These are phyloP conservation scores for Mycena alexandri DNA, from an alignment of 768 basidiomycete species.

Conservation along the genomic window DNA sequence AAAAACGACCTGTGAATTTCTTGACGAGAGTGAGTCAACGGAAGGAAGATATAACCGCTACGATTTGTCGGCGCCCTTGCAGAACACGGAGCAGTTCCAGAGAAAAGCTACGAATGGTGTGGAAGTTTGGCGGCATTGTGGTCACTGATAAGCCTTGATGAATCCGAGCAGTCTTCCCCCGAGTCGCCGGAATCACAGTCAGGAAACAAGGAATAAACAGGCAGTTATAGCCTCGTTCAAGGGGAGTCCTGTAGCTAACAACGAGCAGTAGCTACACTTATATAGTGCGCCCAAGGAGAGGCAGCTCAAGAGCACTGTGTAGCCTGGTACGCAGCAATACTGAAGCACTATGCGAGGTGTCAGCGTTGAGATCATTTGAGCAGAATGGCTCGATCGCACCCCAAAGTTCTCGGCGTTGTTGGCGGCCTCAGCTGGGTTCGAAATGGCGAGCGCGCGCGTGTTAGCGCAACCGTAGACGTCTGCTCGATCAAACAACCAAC, in stretches of 20 bases:
- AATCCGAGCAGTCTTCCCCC: not conserved
- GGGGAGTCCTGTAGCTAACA: not conserved
- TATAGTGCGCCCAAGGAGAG: not conserved
- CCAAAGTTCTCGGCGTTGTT: not conserved
- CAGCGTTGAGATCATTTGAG: conserved; percentile 1
- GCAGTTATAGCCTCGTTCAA: not conserved
- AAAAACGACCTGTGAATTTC: not conserved
- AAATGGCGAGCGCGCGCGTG: not conserved
- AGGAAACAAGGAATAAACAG: not conserved
- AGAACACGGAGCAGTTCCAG: not conserved
- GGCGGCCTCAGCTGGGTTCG: not conserved
- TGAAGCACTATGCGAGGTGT: conserved; percentile 1
- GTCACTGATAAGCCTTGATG: not conserved
- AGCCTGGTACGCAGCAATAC: conserved; percentile 1
- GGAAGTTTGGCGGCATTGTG: not conserved
- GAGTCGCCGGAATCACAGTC: not conserved
- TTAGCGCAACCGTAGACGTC: not conserved
- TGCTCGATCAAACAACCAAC: not conserved
- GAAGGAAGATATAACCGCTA: not conserved
- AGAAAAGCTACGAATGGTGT: not conserved
- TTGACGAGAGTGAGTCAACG: not conserved
- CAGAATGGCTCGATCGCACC: not conserved
- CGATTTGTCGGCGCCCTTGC: not conserved
- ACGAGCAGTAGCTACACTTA: not conserved
- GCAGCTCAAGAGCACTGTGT: not conserved